Percentiles rank a stretch among this genome's conserved stretches.
phyloP scores from a whole-genome alignment of 2,329 filamentous ascomycete genomes.

The Leptographium radiaticola region DNA sequence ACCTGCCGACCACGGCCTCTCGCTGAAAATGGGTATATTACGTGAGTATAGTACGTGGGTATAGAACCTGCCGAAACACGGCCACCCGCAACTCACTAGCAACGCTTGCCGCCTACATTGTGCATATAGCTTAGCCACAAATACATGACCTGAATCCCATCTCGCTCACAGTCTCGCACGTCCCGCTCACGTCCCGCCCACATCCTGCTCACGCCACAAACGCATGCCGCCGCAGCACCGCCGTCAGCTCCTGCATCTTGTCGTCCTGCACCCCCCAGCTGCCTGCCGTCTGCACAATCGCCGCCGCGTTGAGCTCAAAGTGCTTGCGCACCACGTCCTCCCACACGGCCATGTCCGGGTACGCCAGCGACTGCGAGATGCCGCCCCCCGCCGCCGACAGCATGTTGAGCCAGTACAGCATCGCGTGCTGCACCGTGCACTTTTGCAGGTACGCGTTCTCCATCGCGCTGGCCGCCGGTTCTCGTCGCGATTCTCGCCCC shows the following conservation, averaged over 20 bases:
- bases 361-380: background rate
- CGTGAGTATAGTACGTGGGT: too few species aligned
- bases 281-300: constrained; percentile 10
- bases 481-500: constrained; percentile 17
- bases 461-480: constrained; percentile 10
- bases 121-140: too few species aligned
- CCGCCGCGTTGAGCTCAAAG: constrained; percentile 11
- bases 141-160: too few species aligned
- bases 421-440: constrained; percentile 17
- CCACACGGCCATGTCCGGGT: constrained; percentile 12
- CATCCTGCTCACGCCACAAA: background rate
- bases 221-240: background rate
- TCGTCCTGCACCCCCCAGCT: constrained; percentile 7
- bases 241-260: background rate
- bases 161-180: background rate
- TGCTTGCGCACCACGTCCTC: constrained; percentile 14
- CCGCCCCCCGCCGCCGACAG: constrained; percentile 1
- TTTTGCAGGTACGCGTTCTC: constrained; percentile 19
- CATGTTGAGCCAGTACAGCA: constrained; percentile 15
- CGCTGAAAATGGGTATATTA: too few species aligned
- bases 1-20: too few species aligned
- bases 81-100: too few species aligned
- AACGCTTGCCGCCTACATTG: too few species aligned
- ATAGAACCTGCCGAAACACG: too few species aligned
- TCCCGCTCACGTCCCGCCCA: background rate